Base-by-base conservation (phyloP, 202 grass and related monocot species). In the Saccharum hybrid region DNA sequence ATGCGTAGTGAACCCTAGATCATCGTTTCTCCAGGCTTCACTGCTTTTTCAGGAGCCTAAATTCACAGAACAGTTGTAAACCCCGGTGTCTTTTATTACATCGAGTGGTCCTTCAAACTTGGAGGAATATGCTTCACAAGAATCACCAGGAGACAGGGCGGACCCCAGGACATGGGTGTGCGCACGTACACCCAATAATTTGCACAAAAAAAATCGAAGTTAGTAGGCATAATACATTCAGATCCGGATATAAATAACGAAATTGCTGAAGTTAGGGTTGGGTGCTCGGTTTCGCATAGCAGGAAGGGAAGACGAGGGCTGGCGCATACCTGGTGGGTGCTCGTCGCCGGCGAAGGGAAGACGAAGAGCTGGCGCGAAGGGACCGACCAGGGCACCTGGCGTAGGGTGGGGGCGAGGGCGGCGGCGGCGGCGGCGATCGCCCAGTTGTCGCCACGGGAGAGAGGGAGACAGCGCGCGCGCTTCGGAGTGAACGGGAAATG, bases 1-100 rank as follows among this genome's bases (percentile, higher is more conserved):
- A 42, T 31, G 26, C 1, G 54, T 2, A 81, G 28, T 37, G 68
- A 63, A 75, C 71, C 75, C 81, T 84, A 84, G 81, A 84, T 79
- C 69, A 80, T 42, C 43, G 59, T 66, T 16, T 71, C 33, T 46
- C 33, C 37, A 43, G 4, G 0, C n/a, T 48, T 66, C 21, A 10
- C 43, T 59, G 39, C 51, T 75, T 68, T 51, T 36, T 43, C 61
- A 8, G 48, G 57, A 10, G 12, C 45, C 28, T 69, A 51, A 15
- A 69, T 80, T 49, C 38, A 72, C 23, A 73, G 10, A 52, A 34
- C 15, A 54, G 2, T 28, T 63, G 59, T 60, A 39, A 64, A 41
- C 13, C 19, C 14, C 8, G 10, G 75, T 30, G 28, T 30, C 60
- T 26, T 26, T 23, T 21, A 61, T 61, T 61, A 22, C 21, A 5